Evolutionary conservation across 495 filamentous ascomycete genomes (phyloP), one percentile per base, ranked within the genome.

Genomic region (Durotheca rogersii): DNA sequence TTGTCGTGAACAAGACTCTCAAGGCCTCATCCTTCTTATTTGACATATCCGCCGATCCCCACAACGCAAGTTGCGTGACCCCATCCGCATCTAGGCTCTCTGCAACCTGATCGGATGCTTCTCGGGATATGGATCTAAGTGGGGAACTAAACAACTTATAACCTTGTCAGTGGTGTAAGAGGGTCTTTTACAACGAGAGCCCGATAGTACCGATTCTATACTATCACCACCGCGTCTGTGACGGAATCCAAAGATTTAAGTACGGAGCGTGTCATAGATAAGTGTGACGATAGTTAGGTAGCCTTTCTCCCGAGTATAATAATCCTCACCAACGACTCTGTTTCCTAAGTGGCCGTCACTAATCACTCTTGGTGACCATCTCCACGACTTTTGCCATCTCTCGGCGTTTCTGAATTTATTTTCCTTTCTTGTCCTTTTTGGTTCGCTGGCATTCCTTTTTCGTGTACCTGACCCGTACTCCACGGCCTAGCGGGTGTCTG

Each of bases 41-140:
- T 48, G 40, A 47, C 33, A 37, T 48, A 43, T 48, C 37, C 48
- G 43, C 25, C 15, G 12, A 4, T 45, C 27, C 39, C 48, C 39
- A n/a, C 30, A 23, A 6, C 15, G 29, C 45, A 25, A 45, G 32
- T 31, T 48, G 48, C 43, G 39, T 49, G 48, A 44, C 55, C 43
- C 42, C 55, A 44, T 53, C 39, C 21, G 27, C 3, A 15, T 44
- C 47, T 51, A 11, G 38, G 42, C 47, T 14, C 17, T 47, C 51
- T 43, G 12, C 31, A 34, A 25, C 41, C 18, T 41, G 41, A 27
- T 1, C 32, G 23, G 42, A 36, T 48, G 39, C 43, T 37, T 34
- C 41, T 36, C 38, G 23, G 33, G 54, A 38, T n/a, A 18, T 27
- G 14, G 9, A 51, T 47, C 37, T 39, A 16, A 31, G 42, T 7